These are phyloP conservation scores for Tricholoma bakamatsutake DNA, from an alignment of 768 basidiomycete species.

Conservation along the genomic window DNA sequence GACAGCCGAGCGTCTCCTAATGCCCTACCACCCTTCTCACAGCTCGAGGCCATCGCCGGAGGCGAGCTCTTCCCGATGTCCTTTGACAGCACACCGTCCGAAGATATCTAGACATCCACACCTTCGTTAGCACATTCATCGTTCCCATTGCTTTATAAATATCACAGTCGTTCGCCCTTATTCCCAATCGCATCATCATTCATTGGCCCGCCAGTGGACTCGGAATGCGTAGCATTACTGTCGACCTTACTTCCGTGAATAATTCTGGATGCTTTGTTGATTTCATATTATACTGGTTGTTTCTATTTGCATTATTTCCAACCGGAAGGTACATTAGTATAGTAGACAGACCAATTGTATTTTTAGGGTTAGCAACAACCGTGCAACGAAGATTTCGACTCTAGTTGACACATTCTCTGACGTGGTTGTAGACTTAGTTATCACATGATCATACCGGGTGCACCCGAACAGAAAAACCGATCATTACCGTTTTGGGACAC, in stretches of 20 bases:
- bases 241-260: constrained; percentile 19
- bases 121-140: constrained; percentile 18
- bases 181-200: constrained; percentile 19
- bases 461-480: too few relatives aligned
- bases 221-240: neutral
- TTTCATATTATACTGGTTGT: constrained; percentile 34
- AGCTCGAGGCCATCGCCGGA: constrained; percentile 79
- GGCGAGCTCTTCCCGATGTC: constrained; percentile 77
- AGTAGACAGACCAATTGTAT: constrained; percentile 51
- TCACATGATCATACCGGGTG: too few relatives aligned
- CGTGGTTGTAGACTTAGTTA: too few relatives aligned
- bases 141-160: constrained; percentile 13
- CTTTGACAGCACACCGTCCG: constrained; percentile 41
- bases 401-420: too few relatives aligned
- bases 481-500: too few relatives aligned
- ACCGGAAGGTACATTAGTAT: constrained; percentile 42
- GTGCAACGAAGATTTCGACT: too few relatives aligned
- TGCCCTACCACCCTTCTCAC: constrained; percentile 55
- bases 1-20: constrained; percentile 21
- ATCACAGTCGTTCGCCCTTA: constrained; percentile 18
- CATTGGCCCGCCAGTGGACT: constrained; percentile 11
- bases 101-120: constrained; percentile 25
- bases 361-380: too few relatives aligned
- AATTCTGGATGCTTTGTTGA: constrained; percentile 23
- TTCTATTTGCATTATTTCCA: constrained; percentile 39